phyloP scores from a whole-genome alignment of 2,329 filamentous ascomycete genomes.

The Paecilomyces sp. region DNA sequence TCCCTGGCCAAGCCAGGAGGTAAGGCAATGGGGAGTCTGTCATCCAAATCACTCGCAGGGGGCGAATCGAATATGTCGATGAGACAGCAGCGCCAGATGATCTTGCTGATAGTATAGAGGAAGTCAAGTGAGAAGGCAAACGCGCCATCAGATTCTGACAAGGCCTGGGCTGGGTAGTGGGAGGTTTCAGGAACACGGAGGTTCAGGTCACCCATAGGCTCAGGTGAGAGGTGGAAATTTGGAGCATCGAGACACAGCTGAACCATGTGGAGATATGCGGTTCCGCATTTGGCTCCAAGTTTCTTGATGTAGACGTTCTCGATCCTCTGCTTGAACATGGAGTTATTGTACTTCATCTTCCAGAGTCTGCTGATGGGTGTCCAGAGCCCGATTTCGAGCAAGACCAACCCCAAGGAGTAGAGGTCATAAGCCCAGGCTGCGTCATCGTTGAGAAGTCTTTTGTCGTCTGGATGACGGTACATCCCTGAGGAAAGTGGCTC shows the following conservation, averaged over 20 bases:
- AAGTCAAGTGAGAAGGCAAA: constrained; percentile 40
- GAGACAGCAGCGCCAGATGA: constrained; percentile 33
- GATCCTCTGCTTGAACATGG: constrained; percentile 57
- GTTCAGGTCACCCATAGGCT: constrained; percentile 33
- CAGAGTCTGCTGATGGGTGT: constrained; percentile 54
- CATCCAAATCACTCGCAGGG: constrained; percentile 32
- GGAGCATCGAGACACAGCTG: constrained; percentile 55
- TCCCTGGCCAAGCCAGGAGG: constrained; percentile 25
- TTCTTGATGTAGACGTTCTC: constrained; percentile 57
- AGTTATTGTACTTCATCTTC: constrained; percentile 57
- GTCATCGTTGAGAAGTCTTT: constrained; percentile 30
- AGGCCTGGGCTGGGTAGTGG: constrained; percentile 36
- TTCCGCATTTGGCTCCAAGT: constrained; percentile 57
- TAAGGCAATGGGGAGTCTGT: constrained; percentile 34
- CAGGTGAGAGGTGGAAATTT: constrained; percentile 39
- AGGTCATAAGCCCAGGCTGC: constrained; percentile 45
- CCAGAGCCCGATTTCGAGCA: constrained; percentile 60
- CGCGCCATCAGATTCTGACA: constrained; percentile 31
- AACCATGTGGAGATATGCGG: constrained; percentile 55
- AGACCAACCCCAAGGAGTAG: constrained; percentile 54
- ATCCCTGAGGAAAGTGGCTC: constrained; percentile 47
- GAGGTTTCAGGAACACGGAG: constrained; percentile 34
- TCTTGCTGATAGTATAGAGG: constrained; percentile 35
- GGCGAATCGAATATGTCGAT: constrained; percentile 37
- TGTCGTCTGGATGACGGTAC: constrained; percentile 52